Base-by-base conservation (phyloP, 208 protist genomes). In the Spongospora subterranea region DNA sequence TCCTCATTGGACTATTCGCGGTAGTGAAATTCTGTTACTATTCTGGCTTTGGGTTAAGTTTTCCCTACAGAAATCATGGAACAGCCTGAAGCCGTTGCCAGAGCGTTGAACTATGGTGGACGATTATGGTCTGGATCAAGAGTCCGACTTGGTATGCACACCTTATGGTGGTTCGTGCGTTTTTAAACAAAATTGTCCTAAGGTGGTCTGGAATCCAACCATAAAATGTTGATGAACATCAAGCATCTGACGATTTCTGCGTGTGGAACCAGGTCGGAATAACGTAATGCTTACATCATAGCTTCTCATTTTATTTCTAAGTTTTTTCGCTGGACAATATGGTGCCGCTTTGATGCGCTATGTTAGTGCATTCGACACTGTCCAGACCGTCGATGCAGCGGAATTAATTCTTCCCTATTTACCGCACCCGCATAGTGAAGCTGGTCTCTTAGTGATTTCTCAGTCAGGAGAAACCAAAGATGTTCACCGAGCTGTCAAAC, bases 391-490 rank as follows among this genome's bases (percentile, higher is more conserved):
- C 39, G 94, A 95, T 53, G 64, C 93, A 1, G 92, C 88, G n/a
- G 94, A 95, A 46, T n/a, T 94, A 0, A 90, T 41, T 0, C 77
- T 91, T 53, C 92, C 94, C 24, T 92, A 66, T 29, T 38, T 95
- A 0, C 93, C 93, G 71, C 88, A 89, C 38, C 50, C 45, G 0
- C 24, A 46, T 0, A 65, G 77, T n/a, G 88, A 88, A 1, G 88
- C 46, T 11, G 93, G 93, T 38, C 76, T 95, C 39, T 45, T 95
- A 11, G 91, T 95, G 60, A 94, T 95, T 35, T 94, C 93, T 24
- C 95, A 96, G 53, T 93, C 88, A 50, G 95, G 95, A 53, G 95
- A 96, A 89, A 96, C 95, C 35, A 94, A 93, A 46, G 95, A 96
- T 88, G 93, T 94, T 1, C 76, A 91, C 43, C 89, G 77, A 50